Percentiles rank a stretch among this genome's conserved stretches.
Conservation (phyloP, 192 early-diverging fungal genomes). For the Phycomyces blakesleeanus region DNA sequence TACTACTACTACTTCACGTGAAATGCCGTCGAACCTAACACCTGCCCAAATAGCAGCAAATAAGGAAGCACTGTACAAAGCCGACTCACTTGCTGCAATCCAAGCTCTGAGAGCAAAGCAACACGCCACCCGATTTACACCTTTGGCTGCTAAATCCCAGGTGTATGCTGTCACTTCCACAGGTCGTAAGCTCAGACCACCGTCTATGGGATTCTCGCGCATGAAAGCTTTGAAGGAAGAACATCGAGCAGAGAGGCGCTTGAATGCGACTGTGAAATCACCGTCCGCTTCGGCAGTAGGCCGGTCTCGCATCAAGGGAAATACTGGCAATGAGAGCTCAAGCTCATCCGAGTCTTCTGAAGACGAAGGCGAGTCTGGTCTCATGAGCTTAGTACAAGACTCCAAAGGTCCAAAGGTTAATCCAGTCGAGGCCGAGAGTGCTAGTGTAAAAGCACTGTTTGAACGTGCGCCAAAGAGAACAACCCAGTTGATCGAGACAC, state of each 20-base stretch:
- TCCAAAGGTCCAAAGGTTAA: background rate
- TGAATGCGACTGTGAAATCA: constrained; percentile 21
- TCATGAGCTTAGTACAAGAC: constrained; percentile 25
- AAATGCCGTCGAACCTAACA: no score
- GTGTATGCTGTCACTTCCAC: constrained; percentile 26
- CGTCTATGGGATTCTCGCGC: constrained; percentile 35
- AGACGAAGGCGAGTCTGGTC: constrained; percentile 31
- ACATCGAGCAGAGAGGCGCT: constrained; percentile 24
- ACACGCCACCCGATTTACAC: constrained; percentile 13
- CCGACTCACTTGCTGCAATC: background rate
- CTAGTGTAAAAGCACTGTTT: constrained; percentile 30
- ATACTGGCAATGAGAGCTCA: background rate
- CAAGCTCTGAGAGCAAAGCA: background rate
- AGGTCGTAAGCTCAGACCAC: constrained; percentile 22
- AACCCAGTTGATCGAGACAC: constrained; percentile 43
- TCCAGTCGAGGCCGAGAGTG: constrained; percentile 22
- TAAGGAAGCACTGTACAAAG: background rate
- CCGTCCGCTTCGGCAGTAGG: constrained; percentile 3
- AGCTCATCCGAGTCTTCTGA: constrained; percentile 16
- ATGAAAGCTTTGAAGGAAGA: constrained; percentile 17
- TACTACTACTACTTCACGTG: no score
- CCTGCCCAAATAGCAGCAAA: background rate
- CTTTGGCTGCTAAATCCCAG: background rate
- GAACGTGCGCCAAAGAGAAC: constrained; percentile 33
- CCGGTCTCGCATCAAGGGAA: background rate